Percentiles rank a stretch among this genome's conserved stretches.
phyloP scores from a whole-genome alignment of 2,329 filamentous ascomycete species.

The Coniochaeta sp. region DNA sequence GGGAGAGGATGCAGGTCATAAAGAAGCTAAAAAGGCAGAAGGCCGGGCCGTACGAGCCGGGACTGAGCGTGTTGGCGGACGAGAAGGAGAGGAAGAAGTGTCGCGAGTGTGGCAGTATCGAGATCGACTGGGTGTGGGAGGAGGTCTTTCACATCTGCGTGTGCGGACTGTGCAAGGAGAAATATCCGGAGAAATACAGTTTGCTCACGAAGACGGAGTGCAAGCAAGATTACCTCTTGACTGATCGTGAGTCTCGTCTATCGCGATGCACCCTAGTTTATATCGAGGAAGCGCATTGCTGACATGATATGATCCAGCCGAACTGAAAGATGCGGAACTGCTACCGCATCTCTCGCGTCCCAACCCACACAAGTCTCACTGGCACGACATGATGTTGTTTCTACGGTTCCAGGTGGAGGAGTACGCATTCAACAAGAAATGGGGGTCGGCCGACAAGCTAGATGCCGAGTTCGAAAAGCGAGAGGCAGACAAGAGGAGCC shows the following conservation, averaged over 20 bases:
- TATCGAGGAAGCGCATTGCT: not conserved
- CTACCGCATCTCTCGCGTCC: constrained; percentile 82
- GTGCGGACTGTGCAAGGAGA: constrained; percentile 82
- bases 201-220: constrained; percentile 95
- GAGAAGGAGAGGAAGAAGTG: constrained; percentile 64
- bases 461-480: constrained; percentile 83
- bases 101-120: constrained; percentile 70
- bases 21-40: constrained; percentile 65
- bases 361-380: constrained; percentile 92
- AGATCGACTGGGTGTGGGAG: constrained; percentile 95
- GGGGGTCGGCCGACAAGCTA: constrained; percentile 78
- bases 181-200: constrained; percentile 84
- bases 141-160: constrained; percentile 71
- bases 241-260: constrained; percentile 66
- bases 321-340: constrained; percentile 81
- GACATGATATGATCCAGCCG: constrained; percentile 45
- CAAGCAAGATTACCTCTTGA: constrained; percentile 89
- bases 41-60: constrained; percentile 80
- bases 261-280: not conserved
- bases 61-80: constrained; percentile 65
- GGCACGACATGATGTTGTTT: constrained; percentile 99
- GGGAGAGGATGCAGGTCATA: constrained; percentile 77
- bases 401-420: constrained; percentile 90
- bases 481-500: constrained; percentile 69
- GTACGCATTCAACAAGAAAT: constrained; percentile 84